Base-by-base conservation (phyloP, 2,329 filamentous ascomycete species). In the Pseudocercospora vitis region DNA sequence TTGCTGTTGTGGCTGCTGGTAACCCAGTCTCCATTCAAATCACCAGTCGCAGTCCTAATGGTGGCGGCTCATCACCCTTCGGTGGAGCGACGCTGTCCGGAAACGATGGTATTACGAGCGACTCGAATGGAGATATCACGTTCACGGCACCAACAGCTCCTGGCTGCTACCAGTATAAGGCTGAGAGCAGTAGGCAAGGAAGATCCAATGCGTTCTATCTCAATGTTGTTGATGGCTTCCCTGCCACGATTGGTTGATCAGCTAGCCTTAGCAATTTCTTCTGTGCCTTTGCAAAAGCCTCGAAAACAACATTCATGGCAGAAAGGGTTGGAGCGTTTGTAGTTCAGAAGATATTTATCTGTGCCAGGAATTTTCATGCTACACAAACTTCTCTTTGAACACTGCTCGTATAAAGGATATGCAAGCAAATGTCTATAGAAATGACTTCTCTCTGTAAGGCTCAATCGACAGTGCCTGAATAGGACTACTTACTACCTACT, bases 81-180 rank as follows among this genome's bases (percentile, higher is more conserved):
- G 33, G 24, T 18, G 50, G 50, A 11, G 61, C 59, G 14, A 28
- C 7, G 2, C 31, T 59, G 16, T 46, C 51, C 23, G 58, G 61
- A 0, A 26, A 44, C 4, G 29, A 32, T 32, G 29, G 29, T n/a
- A 9, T 32, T 32, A 39, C 31, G 3, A 55, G 40, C 26, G 57
- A 50, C 19, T 32, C 29, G 8, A 39, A 49, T 26, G 58, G 59
- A 5, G 28, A 21, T 16, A 33, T 57, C n/a, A 24, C 14, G 3
- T 50, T 62, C 50, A 48, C 48, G 7, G 55, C 53, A 4, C 58
- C 59, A 8, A 55, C 29, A 12, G 14, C 14, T 21, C 48, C 48
- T 28, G 55, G 59, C 16, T 52, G 54, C 16, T 62, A 60, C 48
- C 47, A 47, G 49, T 60, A 62, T 51, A 62, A 62, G 46, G 59